Base-by-base conservation (phyloP, 208 protist genomes). In the Acanthamoeba pearcei region DNA sequence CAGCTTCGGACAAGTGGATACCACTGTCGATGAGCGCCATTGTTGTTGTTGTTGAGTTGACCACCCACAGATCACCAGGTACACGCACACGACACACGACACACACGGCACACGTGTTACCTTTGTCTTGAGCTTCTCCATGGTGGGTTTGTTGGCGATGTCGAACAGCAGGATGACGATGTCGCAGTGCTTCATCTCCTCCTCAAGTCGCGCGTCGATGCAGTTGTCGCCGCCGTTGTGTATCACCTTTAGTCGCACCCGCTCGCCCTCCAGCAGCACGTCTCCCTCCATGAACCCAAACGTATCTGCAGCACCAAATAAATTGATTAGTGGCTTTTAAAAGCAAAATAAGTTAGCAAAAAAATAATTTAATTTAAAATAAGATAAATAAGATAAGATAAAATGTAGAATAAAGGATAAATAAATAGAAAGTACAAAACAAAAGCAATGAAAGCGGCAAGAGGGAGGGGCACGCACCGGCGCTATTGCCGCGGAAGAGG, bases 101-200 rank as follows among this genome's bases (percentile, higher is more conserved):
- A 42, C 6, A 24, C 8, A 24, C 8, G n/a, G n/a, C 62, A 1
- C 74, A 15, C 46, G 1, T 8, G n/a, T n/a, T 55, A 83, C 76
- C 76, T 83, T 83, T 3, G 76, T 83, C 38, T 83, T 46, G 76
- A 83, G 76, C 76, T 83, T 83, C 42, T 83, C 76, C 76, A 83
- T 83, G 42, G 76, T 83, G 42, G 46, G 46, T 24, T 83, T 83
- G 76, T 83, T 83, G 76, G 42, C 46, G 5, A 83, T 83, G 76
- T 83, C 76, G 27, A 83, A 83, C 24, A 83, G 19, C 19, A 83
- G 46, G 76, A 83, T 46, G 76, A 83, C 76, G 42, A 83, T 24
- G 27, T 83, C 76, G 42, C 76, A 83, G 24, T 55, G 57, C 76
- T 55, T 49, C 38, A 83, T 46, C 42, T 83, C 76, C 46, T 83